phyloP scores from a whole-genome alignment of 2,329 filamentous ascomycete species.

The Xylariaceae sp. region DNA sequence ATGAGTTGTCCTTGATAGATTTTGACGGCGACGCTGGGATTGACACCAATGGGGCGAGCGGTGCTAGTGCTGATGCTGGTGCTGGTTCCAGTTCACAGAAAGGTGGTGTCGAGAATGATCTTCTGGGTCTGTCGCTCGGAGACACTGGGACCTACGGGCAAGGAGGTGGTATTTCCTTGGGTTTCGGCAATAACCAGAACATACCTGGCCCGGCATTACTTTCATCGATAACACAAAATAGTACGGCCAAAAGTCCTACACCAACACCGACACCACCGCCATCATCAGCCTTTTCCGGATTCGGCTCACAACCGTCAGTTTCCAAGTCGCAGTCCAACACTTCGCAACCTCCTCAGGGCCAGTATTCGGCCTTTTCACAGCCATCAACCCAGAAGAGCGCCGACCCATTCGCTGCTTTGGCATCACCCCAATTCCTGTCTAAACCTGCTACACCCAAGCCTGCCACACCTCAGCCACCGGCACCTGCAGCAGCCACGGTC shows the following conservation, averaged over 20 bases:
- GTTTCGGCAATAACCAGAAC: slow-evolving; percentile 65
- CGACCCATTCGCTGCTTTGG: slow-evolving; percentile 52
- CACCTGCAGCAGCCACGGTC: slow-evolving; percentile 16
- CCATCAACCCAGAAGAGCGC: slow-evolving; percentile 35
- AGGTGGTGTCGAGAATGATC: slow-evolving; percentile 78
- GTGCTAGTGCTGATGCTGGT: slow-evolving; percentile 36
- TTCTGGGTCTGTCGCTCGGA: slow-evolving; percentile 81
- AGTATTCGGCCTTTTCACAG: slow-evolving; percentile 42
- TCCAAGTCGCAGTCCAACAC: slow-evolving; percentile 52
- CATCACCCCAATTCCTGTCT: slow-evolving; percentile 34
- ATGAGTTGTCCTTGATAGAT: slow-evolving; percentile 91
- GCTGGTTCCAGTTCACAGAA: slow-evolving; percentile 44
- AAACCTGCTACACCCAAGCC: slow-evolving; percentile 33
- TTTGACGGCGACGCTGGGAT: slow-evolving; percentile 66
- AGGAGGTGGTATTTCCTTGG: slow-evolving; percentile 78
- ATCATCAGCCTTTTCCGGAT: slow-evolving; percentile 53
- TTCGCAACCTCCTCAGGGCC: slow-evolving; percentile 45
- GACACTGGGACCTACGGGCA: slow-evolving; percentile 63
- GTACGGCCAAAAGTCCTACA: slow-evolving; percentile 46
- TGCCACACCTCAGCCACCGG: slow-evolving; percentile 11
- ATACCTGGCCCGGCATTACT: slow-evolving; percentile 62
- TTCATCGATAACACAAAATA: slow-evolving; percentile 59
- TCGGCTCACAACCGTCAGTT: slow-evolving; percentile 41
- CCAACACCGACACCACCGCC: slow-evolving; percentile 38
- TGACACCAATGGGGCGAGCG: slow-evolving; percentile 40